phyloP scores from a whole-genome alignment of 1,284 basidiomycete species.

The Ustilago loliicola region DNA sequence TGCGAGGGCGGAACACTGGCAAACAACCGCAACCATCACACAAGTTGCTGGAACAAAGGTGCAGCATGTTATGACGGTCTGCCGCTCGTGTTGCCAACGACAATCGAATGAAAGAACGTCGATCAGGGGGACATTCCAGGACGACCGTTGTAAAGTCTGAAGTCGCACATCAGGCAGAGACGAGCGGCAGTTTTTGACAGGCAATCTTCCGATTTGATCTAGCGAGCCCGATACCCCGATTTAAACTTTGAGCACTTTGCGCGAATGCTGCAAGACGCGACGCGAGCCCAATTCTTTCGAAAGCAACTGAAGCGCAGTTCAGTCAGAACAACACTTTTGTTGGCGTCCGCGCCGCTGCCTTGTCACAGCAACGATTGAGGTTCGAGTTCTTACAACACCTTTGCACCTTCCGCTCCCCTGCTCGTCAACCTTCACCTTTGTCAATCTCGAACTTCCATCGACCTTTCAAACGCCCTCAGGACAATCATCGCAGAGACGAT shows the following conservation, averaged over 20 bases:
- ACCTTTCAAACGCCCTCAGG: neutral
- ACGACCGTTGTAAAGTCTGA: too few relatives aligned
- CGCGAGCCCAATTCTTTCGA: slow-evolving; percentile 30
- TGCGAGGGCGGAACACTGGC: too few relatives aligned
- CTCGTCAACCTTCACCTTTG: neutral
- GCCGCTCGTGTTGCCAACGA: too few relatives aligned
- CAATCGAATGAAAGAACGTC: too few relatives aligned
- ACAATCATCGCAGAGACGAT: neutral
- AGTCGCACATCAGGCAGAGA: too few relatives aligned
- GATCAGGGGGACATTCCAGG: too few relatives aligned
- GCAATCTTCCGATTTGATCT: neutral
- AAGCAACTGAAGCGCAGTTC: neutral
- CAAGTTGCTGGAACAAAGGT: too few relatives aligned
- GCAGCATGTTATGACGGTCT: too few relatives aligned
- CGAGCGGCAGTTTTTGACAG: neutral
- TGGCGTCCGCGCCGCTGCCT: neutral
- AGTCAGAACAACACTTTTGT: slow-evolving; percentile 29
- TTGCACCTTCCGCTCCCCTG: neutral
- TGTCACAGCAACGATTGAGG: neutral
- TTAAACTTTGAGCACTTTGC: neutral
- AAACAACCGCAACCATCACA: too few relatives aligned
- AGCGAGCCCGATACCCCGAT: neutral
- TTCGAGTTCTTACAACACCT: neutral
- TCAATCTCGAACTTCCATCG: neutral
- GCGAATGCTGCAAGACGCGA: slow-evolving; percentile 21